Evolutionary conservation across 2,329 filamentous ascomycete species (phyloP).

Genomic region (Trichothecium sympodiale): DNA sequence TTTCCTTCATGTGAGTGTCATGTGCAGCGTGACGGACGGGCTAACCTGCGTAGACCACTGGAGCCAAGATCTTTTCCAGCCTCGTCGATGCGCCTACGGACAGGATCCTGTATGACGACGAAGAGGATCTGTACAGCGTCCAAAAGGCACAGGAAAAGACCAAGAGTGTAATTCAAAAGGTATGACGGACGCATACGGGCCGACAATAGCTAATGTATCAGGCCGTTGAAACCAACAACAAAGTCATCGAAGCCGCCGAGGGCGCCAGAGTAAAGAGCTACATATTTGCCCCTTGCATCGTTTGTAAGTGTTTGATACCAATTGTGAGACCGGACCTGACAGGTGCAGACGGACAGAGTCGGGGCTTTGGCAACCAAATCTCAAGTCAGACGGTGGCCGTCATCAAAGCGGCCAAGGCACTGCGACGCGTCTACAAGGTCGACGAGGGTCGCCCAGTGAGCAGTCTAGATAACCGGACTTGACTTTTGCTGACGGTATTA

Average conservation of each 20-base stretch:
- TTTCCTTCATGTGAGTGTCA: slow-evolving; percentile 6
- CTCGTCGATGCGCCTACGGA: slow-evolving; percentile 32
- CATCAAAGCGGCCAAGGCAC: slow-evolving; percentile 6
- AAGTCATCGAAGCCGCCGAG: slow-evolving; percentile 30
- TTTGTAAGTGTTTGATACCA: slow-evolving; percentile 22
- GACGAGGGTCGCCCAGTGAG: slow-evolving; percentile 5
- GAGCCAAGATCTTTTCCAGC: slow-evolving; percentile 40
- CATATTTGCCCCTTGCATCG: slow-evolving; percentile 42
- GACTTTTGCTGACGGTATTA: slow-evolving; percentile 7
- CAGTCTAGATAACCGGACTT: too few species aligned
- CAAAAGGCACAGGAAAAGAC: background rate
- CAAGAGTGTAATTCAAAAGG: background rate
- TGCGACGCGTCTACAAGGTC: slow-evolving; percentile 4
- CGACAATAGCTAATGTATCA: slow-evolving; percentile 8
- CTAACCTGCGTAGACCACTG: slow-evolving; percentile 25
- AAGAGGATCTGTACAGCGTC: slow-evolving; percentile 9
- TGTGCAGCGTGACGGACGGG: background rate
- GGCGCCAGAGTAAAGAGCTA: slow-evolving; percentile 32
- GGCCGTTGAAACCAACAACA: slow-evolving; percentile 28
- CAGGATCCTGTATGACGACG: slow-evolving; percentile 28
- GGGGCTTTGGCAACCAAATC: slow-evolving; percentile 6
- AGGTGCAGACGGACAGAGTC: slow-evolving; percentile 5
- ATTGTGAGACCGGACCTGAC: too few species aligned
- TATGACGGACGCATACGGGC: background rate
- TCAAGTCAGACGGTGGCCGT: slow-evolving; percentile 7